A percentile compares a stretch with the other conserved stretches of the same genome.
Conservation (phyloP, 768 basidiomycete genomes). For the Pleurotus citrinopileatus region DNA sequence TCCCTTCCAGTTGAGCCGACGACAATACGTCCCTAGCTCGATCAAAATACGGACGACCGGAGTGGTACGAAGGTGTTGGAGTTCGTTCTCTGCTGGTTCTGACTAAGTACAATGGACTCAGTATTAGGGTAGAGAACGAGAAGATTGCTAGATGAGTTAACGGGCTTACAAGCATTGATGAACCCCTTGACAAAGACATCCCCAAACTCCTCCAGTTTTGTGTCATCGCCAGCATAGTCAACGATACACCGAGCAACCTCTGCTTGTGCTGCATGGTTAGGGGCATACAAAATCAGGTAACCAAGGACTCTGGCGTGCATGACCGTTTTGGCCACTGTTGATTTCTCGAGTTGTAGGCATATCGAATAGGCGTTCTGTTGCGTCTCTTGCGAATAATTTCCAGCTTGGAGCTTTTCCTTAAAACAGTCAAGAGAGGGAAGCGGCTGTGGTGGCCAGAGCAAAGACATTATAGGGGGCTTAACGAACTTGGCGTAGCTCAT, state of each 20-base stretch:
- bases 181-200: not conserved
- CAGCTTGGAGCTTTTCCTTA: not conserved
- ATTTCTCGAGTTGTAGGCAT: not conserved
- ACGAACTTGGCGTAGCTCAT: no score
- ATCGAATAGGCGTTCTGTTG: not conserved
- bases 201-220: not conserved
- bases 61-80: no score
- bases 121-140: not conserved
- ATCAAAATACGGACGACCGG: no score
- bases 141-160: not conserved
- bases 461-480: no score
- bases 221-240: not conserved
- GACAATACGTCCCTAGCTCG: not conserved
- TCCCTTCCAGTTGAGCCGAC: not conserved
- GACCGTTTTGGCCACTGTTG: not conserved
- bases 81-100: not conserved
- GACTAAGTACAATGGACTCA: not conserved
- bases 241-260: constrained; percentile 3
- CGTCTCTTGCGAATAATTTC: not conserved
- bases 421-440: no score
- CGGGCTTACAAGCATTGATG: not conserved
- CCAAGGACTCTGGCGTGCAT: constrained; percentile 13
- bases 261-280: not conserved
- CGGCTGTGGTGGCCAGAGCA: no score
- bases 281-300: constrained; percentile 12